A percentile compares a stretch with the other conserved stretches of the same genome.
Conservation (phyloP, 306 rosid species). For the Vigna radiata region DNA sequence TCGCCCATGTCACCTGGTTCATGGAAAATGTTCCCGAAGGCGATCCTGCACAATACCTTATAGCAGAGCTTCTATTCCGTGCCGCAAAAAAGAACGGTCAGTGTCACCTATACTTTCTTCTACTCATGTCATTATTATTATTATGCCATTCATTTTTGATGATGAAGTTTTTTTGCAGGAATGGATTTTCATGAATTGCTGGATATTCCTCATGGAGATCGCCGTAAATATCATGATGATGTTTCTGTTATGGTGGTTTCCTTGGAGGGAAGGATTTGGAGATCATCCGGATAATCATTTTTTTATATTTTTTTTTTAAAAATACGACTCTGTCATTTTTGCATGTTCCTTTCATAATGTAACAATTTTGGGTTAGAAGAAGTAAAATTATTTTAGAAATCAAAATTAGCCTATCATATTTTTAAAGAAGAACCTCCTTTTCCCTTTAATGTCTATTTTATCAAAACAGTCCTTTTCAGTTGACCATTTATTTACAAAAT, state of each 20-base stretch:
- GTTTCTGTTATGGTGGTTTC: slow-evolving; percentile 73
- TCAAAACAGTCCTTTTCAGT: not conserved
- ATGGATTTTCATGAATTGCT: slow-evolving; percentile 73
- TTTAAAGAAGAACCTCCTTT: slow-evolving; percentile 5
- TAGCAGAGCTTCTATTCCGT: slow-evolving; percentile 74
- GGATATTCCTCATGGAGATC: slow-evolving; percentile 70
- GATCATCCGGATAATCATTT: slow-evolving; percentile 60
- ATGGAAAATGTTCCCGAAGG: slow-evolving; percentile 76
- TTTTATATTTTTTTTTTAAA: slow-evolving; percentile 2
- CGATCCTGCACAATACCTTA: slow-evolving; percentile 79
- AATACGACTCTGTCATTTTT: slow-evolving; percentile 35
- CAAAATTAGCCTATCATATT: slow-evolving; percentile 38
- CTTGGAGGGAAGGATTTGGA: slow-evolving; percentile 74
- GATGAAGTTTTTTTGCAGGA: slow-evolving; percentile 42
- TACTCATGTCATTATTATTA: not conserved
- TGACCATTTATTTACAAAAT: not conserved
- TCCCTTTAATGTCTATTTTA: not conserved
- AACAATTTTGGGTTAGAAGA: slow-evolving; percentile 60
- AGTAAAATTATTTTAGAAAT: slow-evolving; percentile 51
- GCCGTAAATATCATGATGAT: slow-evolving; percentile 73
- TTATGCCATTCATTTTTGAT: not conserved
- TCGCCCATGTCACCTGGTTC: slow-evolving; percentile 71
- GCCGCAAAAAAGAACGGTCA: slow-evolving; percentile 75
- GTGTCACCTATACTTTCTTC: slow-evolving; percentile 37
- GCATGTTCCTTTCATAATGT: slow-evolving; percentile 52